Conservation (phyloP, 2,329 filamentous ascomycete species). For the Colletotrichum limetticola region DNA sequence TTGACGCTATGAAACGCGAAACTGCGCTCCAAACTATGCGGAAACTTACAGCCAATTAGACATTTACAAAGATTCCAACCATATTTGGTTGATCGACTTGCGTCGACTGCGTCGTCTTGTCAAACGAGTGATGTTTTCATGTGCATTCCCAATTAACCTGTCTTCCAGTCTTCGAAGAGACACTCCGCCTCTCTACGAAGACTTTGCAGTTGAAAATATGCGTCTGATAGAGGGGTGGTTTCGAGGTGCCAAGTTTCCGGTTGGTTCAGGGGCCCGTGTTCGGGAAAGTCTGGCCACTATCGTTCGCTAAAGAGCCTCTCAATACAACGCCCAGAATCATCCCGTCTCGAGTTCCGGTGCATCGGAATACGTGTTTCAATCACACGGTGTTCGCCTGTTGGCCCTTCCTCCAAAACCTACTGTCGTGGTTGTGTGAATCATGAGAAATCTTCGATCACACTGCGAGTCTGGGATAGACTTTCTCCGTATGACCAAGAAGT, state of each 20-base stretch:
- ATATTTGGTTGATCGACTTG: too few species aligned
- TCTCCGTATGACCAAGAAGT: neutral
- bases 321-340: neutral
- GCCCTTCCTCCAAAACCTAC: neutral
- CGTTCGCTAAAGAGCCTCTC: neutral
- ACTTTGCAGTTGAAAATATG: neutral
- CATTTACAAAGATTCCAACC: neutral
- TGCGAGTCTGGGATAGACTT: neutral
- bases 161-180: neutral
- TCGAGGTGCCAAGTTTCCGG: neutral
- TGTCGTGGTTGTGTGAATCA: too few species aligned
- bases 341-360: neutral
- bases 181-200: neutral
- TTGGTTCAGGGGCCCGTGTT: neutral
- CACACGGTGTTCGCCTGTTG: constrained; percentile 4
- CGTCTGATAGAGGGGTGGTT: neutral
- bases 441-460: neutral
- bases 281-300: constrained; percentile 4
- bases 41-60: neutral
- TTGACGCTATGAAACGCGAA: neutral
- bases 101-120: too few species aligned
- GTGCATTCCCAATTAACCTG: neutral
- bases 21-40: neutral
- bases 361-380: constrained; percentile 8
- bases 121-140: neutral